Conservation (phyloP, 106 monocot genomes). For the Agapanthus africanus region DNA sequence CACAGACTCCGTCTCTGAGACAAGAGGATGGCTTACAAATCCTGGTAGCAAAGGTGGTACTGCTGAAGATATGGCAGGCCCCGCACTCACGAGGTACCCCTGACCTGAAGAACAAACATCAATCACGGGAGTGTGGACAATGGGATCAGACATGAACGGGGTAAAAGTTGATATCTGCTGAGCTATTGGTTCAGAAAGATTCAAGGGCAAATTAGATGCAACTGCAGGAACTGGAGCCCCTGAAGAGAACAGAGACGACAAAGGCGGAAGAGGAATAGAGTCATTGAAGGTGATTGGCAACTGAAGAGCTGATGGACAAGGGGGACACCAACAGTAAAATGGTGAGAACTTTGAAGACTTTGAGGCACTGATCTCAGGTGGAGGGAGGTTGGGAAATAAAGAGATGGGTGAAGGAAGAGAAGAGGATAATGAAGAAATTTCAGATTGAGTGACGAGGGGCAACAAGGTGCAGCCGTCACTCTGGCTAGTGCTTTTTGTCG, state of each 20-base stretch:
- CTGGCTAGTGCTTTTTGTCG: not conserved
- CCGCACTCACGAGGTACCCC: slow-evolving; percentile 85
- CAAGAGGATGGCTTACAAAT: slow-evolving; percentile 33
- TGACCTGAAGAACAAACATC: slow-evolving; percentile 87
- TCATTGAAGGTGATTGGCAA: slow-evolving; percentile 15
- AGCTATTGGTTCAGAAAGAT: slow-evolving; percentile 34
- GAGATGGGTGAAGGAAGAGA: slow-evolving; percentile 20
- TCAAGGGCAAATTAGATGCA: slow-evolving; percentile 17
- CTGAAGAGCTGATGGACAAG: slow-evolving; percentile 37
- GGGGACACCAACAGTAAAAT: slow-evolving; percentile 94
- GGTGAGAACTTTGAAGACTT: slow-evolving; percentile 50
- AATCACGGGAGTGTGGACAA: slow-evolving; percentile 84
- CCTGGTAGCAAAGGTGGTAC: slow-evolving; percentile 45
- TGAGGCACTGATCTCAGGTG: slow-evolving; percentile 6
- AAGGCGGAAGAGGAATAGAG: slow-evolving; percentile 45
- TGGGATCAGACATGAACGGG: slow-evolving; percentile 89
- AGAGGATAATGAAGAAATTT: slow-evolving; percentile 14
- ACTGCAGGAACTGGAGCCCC: slow-evolving; percentile 11
- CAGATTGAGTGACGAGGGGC: slow-evolving; percentile 4
- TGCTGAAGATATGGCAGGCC: slow-evolving; percentile 61
- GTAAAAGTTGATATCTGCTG: slow-evolving; percentile 73
- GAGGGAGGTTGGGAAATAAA: slow-evolving; percentile 18
- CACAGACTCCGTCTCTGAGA: slow-evolving; percentile 46
- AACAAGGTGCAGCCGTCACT: slow-evolving; percentile 5
- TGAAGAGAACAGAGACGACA: slow-evolving; percentile 39